These are phyloP conservation scores for Plasmodium malariae DNA, from an alignment of 169 alveolate species.

Conservation along the genomic window DNA sequence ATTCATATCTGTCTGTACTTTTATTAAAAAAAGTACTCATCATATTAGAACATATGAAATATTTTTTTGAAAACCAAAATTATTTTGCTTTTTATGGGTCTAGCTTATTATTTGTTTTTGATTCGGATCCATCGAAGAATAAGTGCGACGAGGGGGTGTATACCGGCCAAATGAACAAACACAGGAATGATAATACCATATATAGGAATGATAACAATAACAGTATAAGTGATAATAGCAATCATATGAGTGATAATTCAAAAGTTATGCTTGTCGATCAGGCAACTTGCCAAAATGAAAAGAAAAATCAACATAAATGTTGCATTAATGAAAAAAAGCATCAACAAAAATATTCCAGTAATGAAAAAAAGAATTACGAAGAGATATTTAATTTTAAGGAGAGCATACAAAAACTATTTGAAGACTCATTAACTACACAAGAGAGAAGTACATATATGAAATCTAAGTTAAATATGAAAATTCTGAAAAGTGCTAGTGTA, in stretches of 20 bases:
- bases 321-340: neutral
- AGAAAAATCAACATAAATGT: no score
- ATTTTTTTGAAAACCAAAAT: slow-evolving; percentile 78
- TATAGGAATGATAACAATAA: neutral
- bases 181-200: neutral
- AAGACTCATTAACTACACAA: slow-evolving; percentile 38
- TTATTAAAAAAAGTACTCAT: slow-evolving; percentile 73
- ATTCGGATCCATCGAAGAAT: slow-evolving; percentile 72
- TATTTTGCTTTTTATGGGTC: slow-evolving; percentile 83
- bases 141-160: slow-evolving; percentile 7
- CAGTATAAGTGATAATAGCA: neutral
- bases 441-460: slow-evolving; percentile 27
- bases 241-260: neutral
- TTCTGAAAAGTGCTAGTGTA: slow-evolving; percentile 73
- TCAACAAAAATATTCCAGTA: neutral
- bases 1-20: slow-evolving; percentile 35
- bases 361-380: slow-evolving; percentile 18
- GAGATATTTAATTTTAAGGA: slow-evolving; percentile 40
- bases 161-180: no score
- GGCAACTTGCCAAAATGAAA: neutral
- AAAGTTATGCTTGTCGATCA: no score
- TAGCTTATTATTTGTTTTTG: slow-evolving; percentile 82
- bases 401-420: slow-evolving; percentile 41
- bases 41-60: slow-evolving; percentile 62
- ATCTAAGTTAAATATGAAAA: slow-evolving; percentile 19